Evolutionary conservation across 2,329 filamentous ascomycete genomes (phyloP), one percentile per base, ranked within the genome.

Genomic region (Byssoonygena ceratinophila): DNA sequence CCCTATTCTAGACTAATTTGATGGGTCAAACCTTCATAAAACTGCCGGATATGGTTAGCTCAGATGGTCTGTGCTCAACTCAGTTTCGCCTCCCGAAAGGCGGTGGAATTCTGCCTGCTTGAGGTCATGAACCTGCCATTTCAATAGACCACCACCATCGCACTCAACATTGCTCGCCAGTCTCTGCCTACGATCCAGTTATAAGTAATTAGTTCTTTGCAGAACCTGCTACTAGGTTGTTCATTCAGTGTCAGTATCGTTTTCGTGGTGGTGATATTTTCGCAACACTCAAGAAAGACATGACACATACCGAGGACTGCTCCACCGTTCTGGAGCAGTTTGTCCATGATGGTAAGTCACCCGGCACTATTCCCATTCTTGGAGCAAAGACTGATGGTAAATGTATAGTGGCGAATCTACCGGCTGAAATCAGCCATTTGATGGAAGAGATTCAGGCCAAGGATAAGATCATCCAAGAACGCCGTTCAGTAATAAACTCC

Each of bases 391-490:
- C 53, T 61, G 48, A 59, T 43, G 40, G 5, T 44, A 12, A 39
- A 31, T 12, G 11, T 39, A 43, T 46, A 77, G 56, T 69, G 41
- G 72, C 73, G 18, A 83, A 83, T 57, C 67, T 83, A 14, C 80
- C 81, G 0, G 79, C 78, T 1, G 81, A 84, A 61, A 79, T 84
- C 45, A 78, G 75, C 8, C 81, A 83, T 68, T 68, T 84, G 52
- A 79, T 83, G 64, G 81, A 84, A 60, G 81, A 84, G 60, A 81
- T 83, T 40, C 75, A 81, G 59, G 80, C 80, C 55, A 84, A 84
- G 61, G 80, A 84, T 59, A 73, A 75, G 53, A 72, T 75, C 46
- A 79, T 83, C 51, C 73, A 78, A 57, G 78, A 81, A 53, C 76
- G 75, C 59, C 72, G 74, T 41, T 66, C 72, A n/a, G 70, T 72